A percentile compares a stretch with the other conserved stretches of the same genome.
Conservation (phyloP, 352 stramenopile genomes). For the Achlya hypogyna region DNA sequence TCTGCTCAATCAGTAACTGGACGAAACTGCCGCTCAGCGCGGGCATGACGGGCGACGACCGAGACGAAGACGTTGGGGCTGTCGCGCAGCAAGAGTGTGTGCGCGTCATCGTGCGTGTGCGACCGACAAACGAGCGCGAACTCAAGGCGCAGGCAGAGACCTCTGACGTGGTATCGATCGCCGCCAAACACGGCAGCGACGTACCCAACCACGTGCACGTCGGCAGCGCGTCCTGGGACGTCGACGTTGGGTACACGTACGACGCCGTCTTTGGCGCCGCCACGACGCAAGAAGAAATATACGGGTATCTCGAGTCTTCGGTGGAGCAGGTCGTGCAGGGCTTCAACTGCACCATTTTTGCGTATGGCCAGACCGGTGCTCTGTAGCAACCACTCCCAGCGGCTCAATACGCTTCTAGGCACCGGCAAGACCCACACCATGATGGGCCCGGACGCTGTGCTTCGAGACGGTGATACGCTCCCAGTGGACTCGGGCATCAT, state of each 20-base stretch:
- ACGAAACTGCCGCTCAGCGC: background rate
- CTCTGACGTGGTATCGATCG: background rate
- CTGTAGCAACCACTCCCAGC: background rate
- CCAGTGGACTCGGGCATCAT: slow-evolving; percentile 51
- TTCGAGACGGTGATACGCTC: background rate
- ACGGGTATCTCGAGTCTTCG: slow-evolving; percentile 52
- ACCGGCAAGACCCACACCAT: slow-evolving; percentile 89
- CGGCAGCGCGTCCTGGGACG: background rate
- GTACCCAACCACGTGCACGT: background rate
- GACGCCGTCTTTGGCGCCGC: slow-evolving; percentile 63
- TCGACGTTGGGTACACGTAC: slow-evolving; percentile 34
- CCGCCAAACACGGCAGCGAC: background rate
- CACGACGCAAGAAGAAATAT: slow-evolving; percentile 60
- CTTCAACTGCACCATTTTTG: slow-evolving; percentile 88
- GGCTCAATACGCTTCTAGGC: slow-evolving; percentile 11
- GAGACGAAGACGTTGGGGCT: background rate
- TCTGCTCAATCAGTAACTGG: background rate
- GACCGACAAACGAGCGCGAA: slow-evolving; percentile 66
- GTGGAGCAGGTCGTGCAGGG: slow-evolving; percentile 76
- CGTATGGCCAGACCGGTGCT: slow-evolving; percentile 78
- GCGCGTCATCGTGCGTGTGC: slow-evolving; percentile 71
- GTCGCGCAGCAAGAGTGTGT: slow-evolving; percentile 35
- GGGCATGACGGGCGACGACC: background rate
- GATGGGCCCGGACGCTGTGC: slow-evolving; percentile 27
- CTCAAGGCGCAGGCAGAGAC: background rate